These are phyloP conservation scores for Corymbia calophylla DNA, from an alignment of 441 rosid genomes.

Conservation along the genomic window DNA sequence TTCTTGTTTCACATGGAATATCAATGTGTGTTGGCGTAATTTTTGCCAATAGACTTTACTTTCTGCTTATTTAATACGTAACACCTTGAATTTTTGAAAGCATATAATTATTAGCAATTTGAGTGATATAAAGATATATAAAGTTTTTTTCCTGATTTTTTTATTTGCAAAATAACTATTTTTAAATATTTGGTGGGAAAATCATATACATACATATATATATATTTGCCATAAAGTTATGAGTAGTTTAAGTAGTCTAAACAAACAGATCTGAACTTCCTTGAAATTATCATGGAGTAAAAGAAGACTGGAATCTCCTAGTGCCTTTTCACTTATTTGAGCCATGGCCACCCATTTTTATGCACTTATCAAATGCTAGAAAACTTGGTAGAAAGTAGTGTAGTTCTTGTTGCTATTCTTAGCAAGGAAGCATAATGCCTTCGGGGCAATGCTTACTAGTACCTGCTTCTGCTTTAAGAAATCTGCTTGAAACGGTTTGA, in stretches of 20 bases:
- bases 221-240: neutral
- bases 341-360: neutral
- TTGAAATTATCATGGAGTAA: neutral
- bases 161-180: neutral
- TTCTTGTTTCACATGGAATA: neutral
- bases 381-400: neutral
- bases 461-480: neutral
- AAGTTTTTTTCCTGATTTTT: neutral
- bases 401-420: neutral
- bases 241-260: neutral
- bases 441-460: neutral
- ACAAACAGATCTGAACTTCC: neutral
- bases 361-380: neutral
- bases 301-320: neutral
- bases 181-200: neutral
- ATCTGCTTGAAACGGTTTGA: neutral
- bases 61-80: neutral
- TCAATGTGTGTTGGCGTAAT: neutral
- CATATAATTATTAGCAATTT: neutral
- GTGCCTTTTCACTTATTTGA: neutral
- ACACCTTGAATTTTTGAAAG: neutral
- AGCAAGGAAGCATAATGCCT: neutral
- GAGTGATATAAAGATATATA: neutral
- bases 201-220: neutral
- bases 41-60: neutral